Percentiles rank a stretch among this genome's conserved stretches.
Conservation (phyloP, 139 green algal species). For the Chlorella sp. region DNA sequence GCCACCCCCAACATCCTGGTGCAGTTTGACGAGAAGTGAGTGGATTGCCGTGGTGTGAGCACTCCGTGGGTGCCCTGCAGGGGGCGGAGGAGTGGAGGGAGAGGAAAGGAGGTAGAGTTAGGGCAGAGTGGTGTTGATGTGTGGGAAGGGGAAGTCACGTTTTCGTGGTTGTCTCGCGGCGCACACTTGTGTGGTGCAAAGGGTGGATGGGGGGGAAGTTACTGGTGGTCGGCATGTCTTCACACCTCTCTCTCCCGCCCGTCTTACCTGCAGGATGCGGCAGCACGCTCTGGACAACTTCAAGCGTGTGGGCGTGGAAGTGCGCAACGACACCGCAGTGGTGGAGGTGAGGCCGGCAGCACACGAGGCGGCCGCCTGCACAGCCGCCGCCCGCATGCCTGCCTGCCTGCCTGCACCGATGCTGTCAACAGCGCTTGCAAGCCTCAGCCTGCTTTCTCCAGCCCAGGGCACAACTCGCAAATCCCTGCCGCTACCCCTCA, state of each 20-base stretch:
- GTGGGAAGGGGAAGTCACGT: neutral
- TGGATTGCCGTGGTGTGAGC: too few species aligned
- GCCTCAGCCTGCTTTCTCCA: too few species aligned
- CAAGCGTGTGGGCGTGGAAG: conserved; percentile 53
- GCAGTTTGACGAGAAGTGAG: conserved; percentile 55
- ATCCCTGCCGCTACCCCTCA: too few species aligned
- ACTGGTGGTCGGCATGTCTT: neutral
- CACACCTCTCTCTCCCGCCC: neutral
- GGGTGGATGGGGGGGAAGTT: too few species aligned
- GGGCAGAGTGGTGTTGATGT: neutral
- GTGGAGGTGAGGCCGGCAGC: neutral
- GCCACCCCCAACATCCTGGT: conserved; percentile 65
- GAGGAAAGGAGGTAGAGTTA: too few species aligned
- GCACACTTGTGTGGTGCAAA: too few species aligned
- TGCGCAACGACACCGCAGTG: conserved; percentile 57
- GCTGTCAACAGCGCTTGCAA: too few species aligned
- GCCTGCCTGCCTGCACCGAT: neutral
- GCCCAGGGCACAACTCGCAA: too few species aligned
- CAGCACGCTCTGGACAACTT: conserved; percentile 61
- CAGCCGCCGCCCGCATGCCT: neutral
- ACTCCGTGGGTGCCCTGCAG: neutral
- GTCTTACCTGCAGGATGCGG: neutral
- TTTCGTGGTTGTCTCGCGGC: too few species aligned
- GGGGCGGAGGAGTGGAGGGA: neutral
- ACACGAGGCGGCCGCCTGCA: neutral